These are phyloP conservation scores for Pyrenophora graminea DNA, from an alignment of 2,329 filamentous ascomycete genomes.

Conservation along the genomic window DNA sequence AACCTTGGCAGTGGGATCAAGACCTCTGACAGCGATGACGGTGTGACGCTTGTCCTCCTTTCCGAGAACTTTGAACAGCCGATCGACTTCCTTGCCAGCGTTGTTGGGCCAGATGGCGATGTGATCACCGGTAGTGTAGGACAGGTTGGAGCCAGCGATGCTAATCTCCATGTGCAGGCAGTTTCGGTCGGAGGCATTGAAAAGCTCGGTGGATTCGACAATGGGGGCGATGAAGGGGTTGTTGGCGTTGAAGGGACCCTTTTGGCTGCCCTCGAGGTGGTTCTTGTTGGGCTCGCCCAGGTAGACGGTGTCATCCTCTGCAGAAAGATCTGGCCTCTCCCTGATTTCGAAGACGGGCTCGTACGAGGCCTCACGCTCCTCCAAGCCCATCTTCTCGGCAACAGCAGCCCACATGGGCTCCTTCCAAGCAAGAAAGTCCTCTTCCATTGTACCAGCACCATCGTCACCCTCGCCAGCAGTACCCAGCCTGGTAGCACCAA, in stretches of 20 bases:
- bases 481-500: conserved; percentile 84
- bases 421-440: conserved; percentile 99
- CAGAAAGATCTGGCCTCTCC: conserved; percentile 73
- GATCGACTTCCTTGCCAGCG: conserved; percentile 86
- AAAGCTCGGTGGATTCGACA: conserved; percentile 85
- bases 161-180: conserved; percentile 97
- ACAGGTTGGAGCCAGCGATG: conserved; percentile 83
- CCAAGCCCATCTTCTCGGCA: conserved; percentile 78
- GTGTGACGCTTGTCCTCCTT: conserved; percentile 75
- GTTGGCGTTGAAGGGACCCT: conserved; percentile 92
- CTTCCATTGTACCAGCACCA: conserved; percentile 98
- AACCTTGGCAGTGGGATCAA: conserved; percentile 95
- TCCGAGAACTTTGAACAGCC: conserved; percentile 79
- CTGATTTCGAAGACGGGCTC: conserved; percentile 87
- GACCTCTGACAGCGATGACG: conserved; percentile 85
- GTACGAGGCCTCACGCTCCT: conserved; percentile 95
- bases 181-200: conserved; percentile 86
- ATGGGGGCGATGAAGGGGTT: conserved; percentile 97
- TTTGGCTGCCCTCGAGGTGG: conserved; percentile 82
- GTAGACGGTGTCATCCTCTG: conserved; percentile 81
- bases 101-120: conserved; percentile 98
- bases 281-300: conserved; percentile 95
- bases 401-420: conserved; percentile 97
- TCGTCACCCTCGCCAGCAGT: conserved; percentile 94
- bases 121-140: conserved; percentile 96